phyloP scores from a whole-genome alignment of 352 stramenopile genomes.

The Globisporangium orthogonon region DNA sequence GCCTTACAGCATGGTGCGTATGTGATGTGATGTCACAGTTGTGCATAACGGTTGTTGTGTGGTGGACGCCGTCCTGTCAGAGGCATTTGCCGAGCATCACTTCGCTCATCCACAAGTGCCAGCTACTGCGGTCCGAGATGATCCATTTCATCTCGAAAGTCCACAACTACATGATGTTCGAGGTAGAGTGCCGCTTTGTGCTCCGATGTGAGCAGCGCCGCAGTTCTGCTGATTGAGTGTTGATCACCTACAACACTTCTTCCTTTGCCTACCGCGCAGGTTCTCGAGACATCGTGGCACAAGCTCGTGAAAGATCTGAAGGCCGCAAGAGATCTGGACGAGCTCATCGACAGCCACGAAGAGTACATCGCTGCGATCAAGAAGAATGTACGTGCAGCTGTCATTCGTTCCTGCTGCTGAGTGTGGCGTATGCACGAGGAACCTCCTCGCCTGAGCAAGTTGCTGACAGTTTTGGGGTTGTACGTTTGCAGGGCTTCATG shows the following conservation, averaged over 20 bases:
- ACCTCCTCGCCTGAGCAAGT: not conserved
- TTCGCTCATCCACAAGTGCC: conserved; percentile 88
- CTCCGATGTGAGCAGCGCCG: not conserved
- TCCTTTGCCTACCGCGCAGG: conserved; percentile 21
- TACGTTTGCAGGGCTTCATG: conserved; percentile 70
- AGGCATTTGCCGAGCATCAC: conserved; percentile 47
- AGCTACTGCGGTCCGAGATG: conserved; percentile 96
- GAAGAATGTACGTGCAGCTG: conserved; percentile 51
- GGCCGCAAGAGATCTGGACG: conserved; percentile 90
- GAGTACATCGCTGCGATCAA: conserved; percentile 92
- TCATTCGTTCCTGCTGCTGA: not conserved
- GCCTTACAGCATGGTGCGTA: not conserved
- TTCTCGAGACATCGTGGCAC: conserved; percentile 93
- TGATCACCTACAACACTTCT: not conserved
- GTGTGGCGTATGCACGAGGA: not conserved
- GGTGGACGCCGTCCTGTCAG: conserved; percentile 17
- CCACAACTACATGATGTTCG: conserved; percentile 99
- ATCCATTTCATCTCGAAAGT: conserved; percentile 97
- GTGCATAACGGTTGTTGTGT: conserved; percentile 4
- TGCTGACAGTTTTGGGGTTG: not conserved
- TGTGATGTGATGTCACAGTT: conserved; percentile 10
- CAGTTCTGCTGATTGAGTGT: too few relatives aligned
- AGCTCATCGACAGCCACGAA: conserved; percentile 94
- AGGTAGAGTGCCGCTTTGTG: conserved; percentile 33
- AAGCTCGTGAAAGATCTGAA: conserved; percentile 88